phyloP scores from a whole-genome alignment of 768 basidiomycete genomes.

The Suillus luteus region DNA sequence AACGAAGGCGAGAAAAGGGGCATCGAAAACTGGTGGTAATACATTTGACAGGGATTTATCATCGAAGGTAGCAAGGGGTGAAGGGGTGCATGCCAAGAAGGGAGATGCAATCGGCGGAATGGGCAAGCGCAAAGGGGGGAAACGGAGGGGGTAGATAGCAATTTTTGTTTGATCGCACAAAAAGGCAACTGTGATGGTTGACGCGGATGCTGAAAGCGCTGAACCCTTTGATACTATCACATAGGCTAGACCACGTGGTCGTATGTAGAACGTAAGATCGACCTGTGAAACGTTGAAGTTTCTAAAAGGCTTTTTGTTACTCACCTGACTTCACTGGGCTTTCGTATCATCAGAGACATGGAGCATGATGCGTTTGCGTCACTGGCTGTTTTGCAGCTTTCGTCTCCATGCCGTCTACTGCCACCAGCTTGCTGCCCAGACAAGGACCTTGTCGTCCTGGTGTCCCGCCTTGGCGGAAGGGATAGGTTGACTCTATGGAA shows the following conservation, averaged over 20 bases:
- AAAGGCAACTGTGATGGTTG: conserved; percentile 16
- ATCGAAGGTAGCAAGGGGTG: conserved; percentile 41
- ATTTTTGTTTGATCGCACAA: neutral
- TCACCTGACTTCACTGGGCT: neutral
- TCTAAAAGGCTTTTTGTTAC: neutral
- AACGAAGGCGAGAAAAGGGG: conserved; percentile 33
- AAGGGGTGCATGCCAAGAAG: conserved; percentile 68
- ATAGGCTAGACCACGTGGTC: neutral
- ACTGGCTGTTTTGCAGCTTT: conserved; percentile 57
- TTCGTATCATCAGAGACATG: conserved; percentile 31
- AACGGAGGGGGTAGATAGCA: conserved; percentile 34
- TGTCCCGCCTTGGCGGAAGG: conserved; percentile 65
- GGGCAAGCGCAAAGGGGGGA: conserved; percentile 50
- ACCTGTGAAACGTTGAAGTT: neutral
- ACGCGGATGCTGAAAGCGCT: neutral
- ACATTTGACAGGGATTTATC: conserved; percentile 66
- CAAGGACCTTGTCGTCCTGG: conserved; percentile 73
- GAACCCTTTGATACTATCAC: neutral
- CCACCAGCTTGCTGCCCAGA: conserved; percentile 78
- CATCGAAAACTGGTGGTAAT: conserved; percentile 34
- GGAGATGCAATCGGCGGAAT: conserved; percentile 55
- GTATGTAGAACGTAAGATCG: neutral
- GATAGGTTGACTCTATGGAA: conserved; percentile 82
- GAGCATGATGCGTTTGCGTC: conserved; percentile 51
- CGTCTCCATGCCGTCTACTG: conserved; percentile 58